These are phyloP conservation scores for Penstemon newberryi DNA, from an alignment of 257 asterid genomes.

Conservation along the genomic window DNA sequence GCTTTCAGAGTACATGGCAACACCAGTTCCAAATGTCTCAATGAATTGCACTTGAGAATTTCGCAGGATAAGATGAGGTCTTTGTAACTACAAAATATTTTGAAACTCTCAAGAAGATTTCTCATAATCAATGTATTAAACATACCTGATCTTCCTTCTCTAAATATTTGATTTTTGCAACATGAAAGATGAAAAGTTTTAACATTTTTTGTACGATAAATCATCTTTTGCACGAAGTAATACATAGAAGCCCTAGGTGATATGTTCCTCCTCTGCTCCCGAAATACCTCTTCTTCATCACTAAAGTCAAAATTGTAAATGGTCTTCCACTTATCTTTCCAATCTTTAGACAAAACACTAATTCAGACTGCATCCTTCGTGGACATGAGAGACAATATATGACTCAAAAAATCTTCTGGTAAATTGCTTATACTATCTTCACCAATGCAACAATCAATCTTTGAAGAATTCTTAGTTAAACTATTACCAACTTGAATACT, in stretches of 20 bases:
- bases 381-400: neutral
- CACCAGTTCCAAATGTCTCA: neutral
- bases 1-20: neutral
- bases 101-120: neutral
- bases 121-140: neutral
- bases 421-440: neutral
- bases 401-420: neutral
- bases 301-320: neutral
- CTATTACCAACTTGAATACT: too few relatives aligned
- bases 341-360: neutral
- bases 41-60: neutral
- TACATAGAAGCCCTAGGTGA: too few relatives aligned
- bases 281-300: too few relatives aligned
- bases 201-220: too few relatives aligned
- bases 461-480: neutral
- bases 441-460: neutral
- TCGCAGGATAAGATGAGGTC: neutral
- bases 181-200: neutral
- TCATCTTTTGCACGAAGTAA: too few relatives aligned
- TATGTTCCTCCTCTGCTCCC: too few relatives aligned
- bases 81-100: neutral
- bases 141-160: neutral
- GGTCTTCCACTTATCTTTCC: neutral
- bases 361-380: neutral
- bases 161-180: neutral